A percentile compares a stretch with the other conserved stretches of the same genome.
Conservation (phyloP, 257 asterid genomes). For the Voacanga thouarsii region DNA sequence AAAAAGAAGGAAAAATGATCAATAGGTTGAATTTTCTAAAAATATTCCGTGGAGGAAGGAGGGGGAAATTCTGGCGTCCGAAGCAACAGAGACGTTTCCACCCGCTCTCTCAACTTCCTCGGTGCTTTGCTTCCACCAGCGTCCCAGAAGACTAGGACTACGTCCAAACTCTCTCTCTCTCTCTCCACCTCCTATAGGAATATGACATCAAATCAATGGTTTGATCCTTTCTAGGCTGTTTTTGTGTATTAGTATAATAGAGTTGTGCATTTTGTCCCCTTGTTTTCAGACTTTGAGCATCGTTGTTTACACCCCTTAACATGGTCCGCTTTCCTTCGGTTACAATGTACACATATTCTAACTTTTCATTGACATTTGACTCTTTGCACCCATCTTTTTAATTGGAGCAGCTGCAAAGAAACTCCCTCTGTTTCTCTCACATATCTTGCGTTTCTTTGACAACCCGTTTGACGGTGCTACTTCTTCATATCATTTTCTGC, state of each 20-base stretch:
- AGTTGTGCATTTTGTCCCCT: background rate
- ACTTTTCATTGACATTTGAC: slow-evolving; percentile 8
- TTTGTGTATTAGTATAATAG: background rate
- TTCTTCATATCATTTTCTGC: background rate
- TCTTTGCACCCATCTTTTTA: slow-evolving; percentile 8
- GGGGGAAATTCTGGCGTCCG: too few species aligned
- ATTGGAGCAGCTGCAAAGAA: background rate
- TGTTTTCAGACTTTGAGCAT: slow-evolving; percentile 10
- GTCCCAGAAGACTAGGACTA: slow-evolving; percentile 19
- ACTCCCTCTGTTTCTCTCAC: background rate
- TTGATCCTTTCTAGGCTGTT: background rate
- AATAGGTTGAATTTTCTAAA: too few species aligned
- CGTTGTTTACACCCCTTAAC: slow-evolving; percentile 12
- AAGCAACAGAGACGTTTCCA: too few species aligned
- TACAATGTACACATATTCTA: slow-evolving; percentile 24
- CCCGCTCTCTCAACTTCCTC: background rate
- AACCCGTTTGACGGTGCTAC: background rate
- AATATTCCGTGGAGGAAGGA: too few species aligned
- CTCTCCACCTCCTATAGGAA: too few species aligned
- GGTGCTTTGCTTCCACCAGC: background rate
- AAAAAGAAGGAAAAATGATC: too few species aligned
- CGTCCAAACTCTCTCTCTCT: background rate
- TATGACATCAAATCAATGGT: too few species aligned
- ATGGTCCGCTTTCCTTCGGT: slow-evolving; percentile 62
- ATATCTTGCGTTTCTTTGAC: background rate